Percentiles rank a stretch among this genome's conserved stretches.
These are phyloP conservation scores for Paramarasmius palmivorus DNA, from an alignment of 1,284 basidiomycete species.

Conservation along the genomic window DNA sequence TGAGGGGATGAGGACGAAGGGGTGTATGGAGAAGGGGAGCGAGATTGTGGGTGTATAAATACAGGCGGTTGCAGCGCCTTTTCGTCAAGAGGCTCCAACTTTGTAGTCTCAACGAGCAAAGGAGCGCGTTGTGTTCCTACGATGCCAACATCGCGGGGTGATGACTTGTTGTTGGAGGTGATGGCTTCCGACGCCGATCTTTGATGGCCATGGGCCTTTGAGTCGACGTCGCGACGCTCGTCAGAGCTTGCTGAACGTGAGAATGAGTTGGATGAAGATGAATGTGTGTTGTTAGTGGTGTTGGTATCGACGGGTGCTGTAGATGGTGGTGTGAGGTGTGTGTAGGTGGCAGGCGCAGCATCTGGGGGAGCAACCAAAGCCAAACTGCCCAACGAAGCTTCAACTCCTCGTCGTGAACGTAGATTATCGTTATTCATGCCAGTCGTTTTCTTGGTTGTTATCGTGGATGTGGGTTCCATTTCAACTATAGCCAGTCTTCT, in stretches of 20 bases:
- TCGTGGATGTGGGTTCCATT: constrained; percentile 38
- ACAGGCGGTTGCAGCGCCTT: constrained; percentile 36
- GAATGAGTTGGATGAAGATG: constrained; percentile 9
- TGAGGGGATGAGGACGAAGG: constrained; percentile 30
- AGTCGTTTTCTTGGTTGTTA: constrained; percentile 25
- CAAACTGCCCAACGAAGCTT: constrained; percentile 49
- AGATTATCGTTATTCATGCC: constrained; percentile 25
- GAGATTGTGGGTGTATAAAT: constrained; percentile 54
- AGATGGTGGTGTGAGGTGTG: constrained; percentile 52
- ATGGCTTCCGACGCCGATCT: constrained; percentile 50
- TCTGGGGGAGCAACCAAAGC: constrained; percentile 71
- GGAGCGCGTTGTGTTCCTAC: constrained; percentile 42
- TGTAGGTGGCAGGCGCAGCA: constrained; percentile 52
- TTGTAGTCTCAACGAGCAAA: constrained; percentile 15
- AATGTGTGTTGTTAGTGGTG: constrained; percentile 12
- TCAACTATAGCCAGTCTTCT: constrained; percentile 68
- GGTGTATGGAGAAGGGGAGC: constrained; percentile 43
- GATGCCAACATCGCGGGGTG: constrained; percentile 58
- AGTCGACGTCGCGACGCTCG: constrained; percentile 8
- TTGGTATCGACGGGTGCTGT: constrained; percentile 37
- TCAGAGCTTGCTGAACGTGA: neutral
- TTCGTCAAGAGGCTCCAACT: constrained; percentile 12
- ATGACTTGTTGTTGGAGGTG: constrained; percentile 28
- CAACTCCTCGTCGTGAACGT: constrained; percentile 44
- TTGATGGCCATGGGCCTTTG: constrained; percentile 30